A percentile compares a stretch with the other conserved stretches of the same genome.
phyloP scores from a whole-genome alignment of 2,329 filamentous ascomycete species.

The Pyrenochaeta sp. region DNA sequence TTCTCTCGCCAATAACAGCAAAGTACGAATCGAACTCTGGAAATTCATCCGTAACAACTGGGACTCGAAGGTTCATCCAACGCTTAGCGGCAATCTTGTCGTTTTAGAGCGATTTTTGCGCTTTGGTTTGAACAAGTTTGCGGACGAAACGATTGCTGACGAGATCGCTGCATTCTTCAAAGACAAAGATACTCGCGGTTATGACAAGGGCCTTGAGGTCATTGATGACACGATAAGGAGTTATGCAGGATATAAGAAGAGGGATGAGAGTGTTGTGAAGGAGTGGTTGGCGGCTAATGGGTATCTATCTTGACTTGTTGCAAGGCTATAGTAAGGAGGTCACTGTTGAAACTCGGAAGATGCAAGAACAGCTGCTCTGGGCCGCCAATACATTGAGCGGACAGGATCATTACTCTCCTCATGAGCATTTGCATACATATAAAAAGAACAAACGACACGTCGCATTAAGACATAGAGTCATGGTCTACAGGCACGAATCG shows the following conservation, averaged over 20 bases:
- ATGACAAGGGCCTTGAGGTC: slow-evolving; percentile 85
- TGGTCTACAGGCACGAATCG: neutral
- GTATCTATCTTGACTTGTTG: slow-evolving; percentile 54
- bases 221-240: slow-evolving; percentile 86
- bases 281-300: slow-evolving; percentile 78
- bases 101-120: slow-evolving; percentile 90
- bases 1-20: slow-evolving; percentile 75
- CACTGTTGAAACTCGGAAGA: neutral
- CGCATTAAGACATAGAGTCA: neutral
- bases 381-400: neutral
- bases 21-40: slow-evolving; percentile 81
- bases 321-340: slow-evolving; percentile 14
- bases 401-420: neutral
- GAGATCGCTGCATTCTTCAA: slow-evolving; percentile 88
- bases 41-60: slow-evolving; percentile 86
- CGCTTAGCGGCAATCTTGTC: slow-evolving; percentile 82
- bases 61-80: slow-evolving; percentile 70
- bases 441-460: neutral
- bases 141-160: slow-evolving; percentile 71
- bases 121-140: slow-evolving; percentile 79
- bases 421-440: neutral
- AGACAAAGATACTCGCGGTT: slow-evolving; percentile 83
- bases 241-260: slow-evolving; percentile 80
- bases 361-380: neutral
- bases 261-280: slow-evolving; percentile 75